These are phyloP conservation scores for Helicostylum pulchrum DNA, from an alignment of 192 early-diverging fungal genomes.

Conservation along the genomic window DNA sequence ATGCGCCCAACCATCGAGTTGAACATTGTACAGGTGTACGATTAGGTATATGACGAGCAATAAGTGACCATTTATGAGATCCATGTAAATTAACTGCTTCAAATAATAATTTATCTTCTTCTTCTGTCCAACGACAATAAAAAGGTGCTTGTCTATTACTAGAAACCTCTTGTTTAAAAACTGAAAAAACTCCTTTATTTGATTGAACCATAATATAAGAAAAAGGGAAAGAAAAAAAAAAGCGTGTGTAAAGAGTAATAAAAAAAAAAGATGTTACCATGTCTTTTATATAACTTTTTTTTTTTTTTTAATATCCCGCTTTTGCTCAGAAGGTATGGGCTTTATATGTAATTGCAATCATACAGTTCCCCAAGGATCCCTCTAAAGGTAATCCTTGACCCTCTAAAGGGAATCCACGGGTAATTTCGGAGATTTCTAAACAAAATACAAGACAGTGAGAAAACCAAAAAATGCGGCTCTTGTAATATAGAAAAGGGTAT, in stretches of 20 bases:
- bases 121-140: constrained; percentile 37
- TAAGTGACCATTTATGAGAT: constrained; percentile 39
- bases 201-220: not conserved
- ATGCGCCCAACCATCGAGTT: constrained; percentile 36
- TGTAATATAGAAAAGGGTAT: too few species aligned
- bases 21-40: constrained; percentile 40
- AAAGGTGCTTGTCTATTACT: constrained; percentile 29
- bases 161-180: constrained; percentile 20
- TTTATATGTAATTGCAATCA: too few species aligned
- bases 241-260: not conserved
- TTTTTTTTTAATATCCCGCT: too few species aligned
- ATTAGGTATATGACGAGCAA: constrained; percentile 30
- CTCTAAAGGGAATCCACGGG: constrained; percentile 20
- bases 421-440: constrained; percentile 6
- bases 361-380: too few species aligned
- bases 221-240: too few species aligned
- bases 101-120: constrained; percentile 32
- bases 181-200: constrained; percentile 23
- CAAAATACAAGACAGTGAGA: not conserved
- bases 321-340: too few species aligned
- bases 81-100: constrained; percentile 34
- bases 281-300: too few species aligned
- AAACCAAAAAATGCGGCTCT: constrained; percentile 7
- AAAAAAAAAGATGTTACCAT: not conserved
- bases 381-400: not conserved